Base-by-base conservation (phyloP, 2,329 filamentous ascomycete species). In the Pseudofabraea citricarpa region DNA sequence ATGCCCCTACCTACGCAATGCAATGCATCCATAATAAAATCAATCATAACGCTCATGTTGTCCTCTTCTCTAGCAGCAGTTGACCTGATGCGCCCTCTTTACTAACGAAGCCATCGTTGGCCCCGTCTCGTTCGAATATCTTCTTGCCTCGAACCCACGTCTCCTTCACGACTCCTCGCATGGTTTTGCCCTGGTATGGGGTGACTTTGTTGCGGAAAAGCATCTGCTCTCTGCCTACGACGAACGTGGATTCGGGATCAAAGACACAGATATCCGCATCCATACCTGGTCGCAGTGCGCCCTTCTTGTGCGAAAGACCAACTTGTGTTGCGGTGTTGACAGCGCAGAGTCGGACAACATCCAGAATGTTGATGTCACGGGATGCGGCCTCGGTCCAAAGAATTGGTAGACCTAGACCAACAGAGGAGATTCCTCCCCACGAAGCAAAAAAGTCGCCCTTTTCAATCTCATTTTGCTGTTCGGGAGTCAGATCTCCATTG, bases 361-460 rank as follows among this genome's bases (percentile, higher is more conserved):
- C 87, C 46, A 86, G 72, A 18, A 96, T 70, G 3, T 31, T 45
- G 3, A 58, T 41, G 1, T 43, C 26, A 2, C 37, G 37, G n/a
- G 62, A 64, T 0, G 64, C 75, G 63, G 23, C 74, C 66, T 33
- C 77, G 75, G 50, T 79, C 74, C 60, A 75, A 71, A 98, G 75
- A 52, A 98, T 95, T 4, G 89, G 88, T 4, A 98, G 75, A 1
- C 93, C 93, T 1, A 98, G 78, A 0, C 93, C 93, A 15, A 98
- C 91, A 4, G 87, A 93, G 4, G 87, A 91, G 58, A 98, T 95
- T 12, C 93, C 93, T 42, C 93, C 93, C 93, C 93, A 98, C 1
- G 90, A 90, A 4, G 85, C 81, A 68, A 97, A 93, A 74, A 98
- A 97, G 68, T 97, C 88, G 27, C 93, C 93, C 19, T 66, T 64